A percentile compares a stretch with the other conserved stretches of the same genome.
phyloP scores from a whole-genome alignment of 1,284 basidiomycete genomes.

The Thelephora terrestris region DNA sequence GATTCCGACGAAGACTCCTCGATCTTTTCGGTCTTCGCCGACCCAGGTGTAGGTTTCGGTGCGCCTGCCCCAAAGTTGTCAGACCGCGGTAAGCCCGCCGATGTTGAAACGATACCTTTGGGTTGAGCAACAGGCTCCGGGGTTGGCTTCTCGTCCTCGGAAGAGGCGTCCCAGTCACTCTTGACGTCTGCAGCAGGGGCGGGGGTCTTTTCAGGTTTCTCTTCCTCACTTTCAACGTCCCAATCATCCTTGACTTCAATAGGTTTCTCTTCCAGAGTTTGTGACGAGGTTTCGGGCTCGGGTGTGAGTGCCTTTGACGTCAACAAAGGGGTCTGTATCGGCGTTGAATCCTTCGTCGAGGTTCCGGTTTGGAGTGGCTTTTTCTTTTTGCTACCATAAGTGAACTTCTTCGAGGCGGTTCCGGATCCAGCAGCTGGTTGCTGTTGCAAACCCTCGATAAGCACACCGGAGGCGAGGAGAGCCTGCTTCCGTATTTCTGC shows the following conservation, averaged over 20 bases:
- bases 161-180: slow-evolving; percentile 83
- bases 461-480: slow-evolving; percentile 80
- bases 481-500: slow-evolving; percentile 91
- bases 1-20: slow-evolving; percentile 27
- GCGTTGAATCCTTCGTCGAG: slow-evolving; percentile 29
- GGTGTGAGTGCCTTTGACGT: slow-evolving; percentile 43
- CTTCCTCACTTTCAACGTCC: slow-evolving; percentile 68
- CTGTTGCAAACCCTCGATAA: slow-evolving; percentile 79
- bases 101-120: too few relatives aligned
- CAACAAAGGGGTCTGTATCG: slow-evolving; percentile 19
- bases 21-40: slow-evolving; percentile 8
- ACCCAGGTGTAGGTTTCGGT: neutral
- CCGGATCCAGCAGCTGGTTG: slow-evolving; percentile 31
- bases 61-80: too few relatives aligned
- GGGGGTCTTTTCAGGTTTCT: slow-evolving; percentile 14
- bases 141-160: slow-evolving; percentile 51
- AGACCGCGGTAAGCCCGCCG: neutral
- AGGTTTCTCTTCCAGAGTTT: slow-evolving; percentile 11
- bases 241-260: slow-evolving; percentile 69
- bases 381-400: slow-evolving; percentile 72
- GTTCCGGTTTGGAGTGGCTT: slow-evolving; percentile 36
- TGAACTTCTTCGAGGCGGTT: slow-evolving; percentile 54
- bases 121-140: too few relatives aligned
- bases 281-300: slow-evolving; percentile 29
- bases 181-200: slow-evolving; percentile 37